phyloP scores from a whole-genome alignment of 1,284 basidiomycete genomes.

The Butyriboletus appendiculatus region DNA sequence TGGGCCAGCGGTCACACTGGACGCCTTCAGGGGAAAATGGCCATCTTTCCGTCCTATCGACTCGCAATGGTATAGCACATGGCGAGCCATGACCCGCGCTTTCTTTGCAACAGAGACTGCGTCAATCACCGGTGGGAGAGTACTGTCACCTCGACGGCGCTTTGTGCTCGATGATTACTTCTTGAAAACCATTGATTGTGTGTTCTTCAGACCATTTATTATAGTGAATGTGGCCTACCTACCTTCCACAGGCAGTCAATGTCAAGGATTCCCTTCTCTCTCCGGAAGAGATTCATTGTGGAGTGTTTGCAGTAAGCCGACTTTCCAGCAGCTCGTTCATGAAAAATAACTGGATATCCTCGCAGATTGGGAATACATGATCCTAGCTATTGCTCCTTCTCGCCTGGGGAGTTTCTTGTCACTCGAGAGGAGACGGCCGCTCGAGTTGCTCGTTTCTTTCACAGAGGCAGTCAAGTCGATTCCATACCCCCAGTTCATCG shows the following conservation, averaged over 20 bases:
- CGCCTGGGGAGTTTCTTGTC: slow-evolving; percentile 7
- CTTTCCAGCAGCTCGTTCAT: not conserved
- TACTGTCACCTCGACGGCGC: slow-evolving; percentile 1
- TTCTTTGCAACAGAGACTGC: slow-evolving; percentile 6
- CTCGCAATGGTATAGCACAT: slow-evolving; percentile 6
- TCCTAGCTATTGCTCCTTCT: not conserved
- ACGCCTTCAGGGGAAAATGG: slow-evolving; percentile 11
- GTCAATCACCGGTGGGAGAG: not conserved
- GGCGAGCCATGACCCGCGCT: slow-evolving; percentile 8
- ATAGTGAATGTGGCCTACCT: not conserved
- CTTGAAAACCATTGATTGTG: slow-evolving; percentile 32
- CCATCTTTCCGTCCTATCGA: slow-evolving; percentile 1
- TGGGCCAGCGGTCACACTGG: slow-evolving; percentile 13
- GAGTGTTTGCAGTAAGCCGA: slow-evolving; percentile 32
- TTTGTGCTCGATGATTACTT: slow-evolving; percentile 31
- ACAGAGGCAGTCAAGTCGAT: slow-evolving; percentile 6
- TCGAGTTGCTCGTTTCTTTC: slow-evolving; percentile 12
- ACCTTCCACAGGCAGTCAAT: slow-evolving; percentile 10
- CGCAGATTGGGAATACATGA: slow-evolving; percentile 27
- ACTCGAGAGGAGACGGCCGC: slow-evolving; percentile 4
- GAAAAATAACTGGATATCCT: not conserved
- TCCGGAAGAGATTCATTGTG: slow-evolving; percentile 19
- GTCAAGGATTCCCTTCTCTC: slow-evolving; percentile 20
- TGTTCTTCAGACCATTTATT: not conserved
- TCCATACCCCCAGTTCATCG: slow-evolving; percentile 23